Percentiles rank a stretch among this genome's conserved stretches.
phyloP scores from a whole-genome alignment of 225 moss, liverwort and hornwort genomes.

The Bryoerythrophyllum caledonicum region DNA sequence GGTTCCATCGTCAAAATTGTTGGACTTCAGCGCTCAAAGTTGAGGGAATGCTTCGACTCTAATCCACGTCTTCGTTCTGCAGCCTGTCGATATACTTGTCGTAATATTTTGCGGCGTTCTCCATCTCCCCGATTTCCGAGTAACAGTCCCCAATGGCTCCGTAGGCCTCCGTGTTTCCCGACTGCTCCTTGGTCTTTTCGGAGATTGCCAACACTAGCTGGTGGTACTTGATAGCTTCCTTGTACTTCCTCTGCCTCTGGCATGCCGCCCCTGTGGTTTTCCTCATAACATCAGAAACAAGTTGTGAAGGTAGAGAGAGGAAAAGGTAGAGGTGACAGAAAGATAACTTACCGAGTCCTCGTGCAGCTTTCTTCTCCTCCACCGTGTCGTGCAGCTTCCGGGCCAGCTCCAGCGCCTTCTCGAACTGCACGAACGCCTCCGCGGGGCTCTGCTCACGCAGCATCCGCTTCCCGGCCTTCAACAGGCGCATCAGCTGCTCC shows the following conservation, averaged over 20 bases:
- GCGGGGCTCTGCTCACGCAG: slow-evolving; percentile 81
- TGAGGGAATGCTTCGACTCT: not conserved
- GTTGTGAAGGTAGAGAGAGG: too few relatives aligned
- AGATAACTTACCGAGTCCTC: slow-evolving; percentile 78
- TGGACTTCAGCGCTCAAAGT: slow-evolving; percentile 10
- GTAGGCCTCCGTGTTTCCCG: slow-evolving; percentile 94
- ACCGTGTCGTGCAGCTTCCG: slow-evolving; percentile 63
- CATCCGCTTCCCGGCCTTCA: slow-evolving; percentile 83
- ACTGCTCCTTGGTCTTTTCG: slow-evolving; percentile 62
- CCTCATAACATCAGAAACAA: slow-evolving; percentile 18
- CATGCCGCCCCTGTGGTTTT: slow-evolving; percentile 75
- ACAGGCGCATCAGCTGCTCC: slow-evolving; percentile 56
- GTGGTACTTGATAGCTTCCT: slow-evolving; percentile 90
- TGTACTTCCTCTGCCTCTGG: slow-evolving; percentile 88
- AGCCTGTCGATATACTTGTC: slow-evolving; percentile 89
- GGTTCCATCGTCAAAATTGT: slow-evolving; percentile 19
- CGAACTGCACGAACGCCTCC: slow-evolving; percentile 70
- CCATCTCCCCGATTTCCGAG: slow-evolving; percentile 90
- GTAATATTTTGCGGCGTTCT: slow-evolving; percentile 86
- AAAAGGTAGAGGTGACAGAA: too few relatives aligned
- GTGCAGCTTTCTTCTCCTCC: slow-evolving; percentile 93
- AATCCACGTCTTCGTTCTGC: slow-evolving; percentile 80
- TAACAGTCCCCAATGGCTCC: slow-evolving; percentile 97
- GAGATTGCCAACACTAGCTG: slow-evolving; percentile 73
- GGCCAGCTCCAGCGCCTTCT: slow-evolving; percentile 60